Conservation (phyloP, 371 early-diverging fungal genomes). For the Mortierella sp. region DNA sequence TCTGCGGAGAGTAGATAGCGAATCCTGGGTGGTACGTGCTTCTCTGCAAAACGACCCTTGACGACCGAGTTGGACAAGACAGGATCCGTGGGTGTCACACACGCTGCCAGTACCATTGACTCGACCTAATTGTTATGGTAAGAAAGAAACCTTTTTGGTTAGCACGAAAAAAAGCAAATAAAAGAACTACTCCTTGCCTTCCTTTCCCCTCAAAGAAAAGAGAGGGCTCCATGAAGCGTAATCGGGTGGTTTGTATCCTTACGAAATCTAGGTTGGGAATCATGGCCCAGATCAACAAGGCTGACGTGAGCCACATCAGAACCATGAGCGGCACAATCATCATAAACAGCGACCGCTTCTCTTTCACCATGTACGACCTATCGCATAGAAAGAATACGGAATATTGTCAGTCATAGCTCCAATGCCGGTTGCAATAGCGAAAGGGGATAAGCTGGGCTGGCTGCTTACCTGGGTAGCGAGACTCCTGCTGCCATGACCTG, state of each 20-base stretch:
- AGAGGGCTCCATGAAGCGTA: not conserved
- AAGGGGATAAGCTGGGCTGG: not conserved
- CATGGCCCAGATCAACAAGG: conserved; percentile 75
- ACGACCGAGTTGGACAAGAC: conserved; percentile 95
- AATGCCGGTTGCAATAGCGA: no score
- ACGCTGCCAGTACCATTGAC: conserved; percentile 87
- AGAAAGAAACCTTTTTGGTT: not conserved
- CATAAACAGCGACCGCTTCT: conserved; percentile 79
- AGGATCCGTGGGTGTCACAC: conserved; percentile 97
- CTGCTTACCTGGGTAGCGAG: conserved; percentile 77
- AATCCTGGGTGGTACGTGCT: conserved; percentile 84
- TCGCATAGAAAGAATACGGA: no score
- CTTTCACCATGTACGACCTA: conserved; percentile 71
- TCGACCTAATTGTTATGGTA: conserved; percentile 64
- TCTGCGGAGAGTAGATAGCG: conserved; percentile 91
- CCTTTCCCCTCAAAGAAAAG: not conserved
- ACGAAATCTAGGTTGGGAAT: conserved; percentile 77
- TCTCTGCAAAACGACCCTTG: conserved; percentile 95
- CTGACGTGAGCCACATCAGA: conserved; percentile 89
- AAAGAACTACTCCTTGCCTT: not conserved
- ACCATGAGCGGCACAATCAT: conserved; percentile 90
- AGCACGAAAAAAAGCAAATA: not conserved
- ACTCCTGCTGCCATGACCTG: conserved; percentile 93
- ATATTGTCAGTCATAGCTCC: no score
- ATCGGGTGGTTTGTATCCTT: conserved; percentile 29